Percentiles rank a stretch among this genome's conserved stretches.
These are phyloP conservation scores for Lactuca saligna DNA, from an alignment of 129 eudicot genomes.

Conservation along the genomic window DNA sequence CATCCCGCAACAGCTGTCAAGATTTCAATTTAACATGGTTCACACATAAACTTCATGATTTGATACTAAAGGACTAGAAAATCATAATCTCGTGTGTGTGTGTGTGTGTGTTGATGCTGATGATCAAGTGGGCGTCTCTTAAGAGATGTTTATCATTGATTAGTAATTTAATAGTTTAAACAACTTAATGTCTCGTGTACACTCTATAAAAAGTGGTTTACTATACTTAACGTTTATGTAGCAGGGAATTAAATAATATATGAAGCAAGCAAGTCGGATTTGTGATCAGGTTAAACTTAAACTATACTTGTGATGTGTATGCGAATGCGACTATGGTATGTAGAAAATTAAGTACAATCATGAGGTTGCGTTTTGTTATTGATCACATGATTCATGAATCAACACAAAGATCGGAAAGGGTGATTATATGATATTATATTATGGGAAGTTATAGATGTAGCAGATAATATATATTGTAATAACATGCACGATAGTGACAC, in stretches of 20 bases:
- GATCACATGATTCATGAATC: no score
- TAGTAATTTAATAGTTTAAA: conserved; percentile 6
- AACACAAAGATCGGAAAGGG: no score
- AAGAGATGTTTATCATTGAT: background rate
- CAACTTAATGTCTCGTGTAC: background rate
- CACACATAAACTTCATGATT: conserved; percentile 22
- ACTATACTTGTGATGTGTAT: background rate
- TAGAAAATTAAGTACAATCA: background rate
- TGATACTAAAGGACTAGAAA: conserved; percentile 2
- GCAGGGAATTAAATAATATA: background rate
- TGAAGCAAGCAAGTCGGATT: no score
- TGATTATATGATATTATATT: no score
- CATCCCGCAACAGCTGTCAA: conserved; percentile 73
- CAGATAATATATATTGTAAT: background rate
- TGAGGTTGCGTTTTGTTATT: no score
- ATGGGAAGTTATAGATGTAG: no score
- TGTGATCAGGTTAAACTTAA: no score
- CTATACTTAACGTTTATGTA: background rate
- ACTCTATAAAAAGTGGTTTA: conserved; percentile 2
- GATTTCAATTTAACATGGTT: conserved; percentile 62
- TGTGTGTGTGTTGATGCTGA: background rate
- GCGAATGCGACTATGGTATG: no score
- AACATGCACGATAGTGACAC: conserved; percentile 1
- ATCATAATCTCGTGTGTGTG: no score
- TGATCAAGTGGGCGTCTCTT: conserved; percentile 16